Base-by-base conservation (phyloP, 2,329 filamentous ascomycete species). In the Ascocoryne sarcoides region DNA sequence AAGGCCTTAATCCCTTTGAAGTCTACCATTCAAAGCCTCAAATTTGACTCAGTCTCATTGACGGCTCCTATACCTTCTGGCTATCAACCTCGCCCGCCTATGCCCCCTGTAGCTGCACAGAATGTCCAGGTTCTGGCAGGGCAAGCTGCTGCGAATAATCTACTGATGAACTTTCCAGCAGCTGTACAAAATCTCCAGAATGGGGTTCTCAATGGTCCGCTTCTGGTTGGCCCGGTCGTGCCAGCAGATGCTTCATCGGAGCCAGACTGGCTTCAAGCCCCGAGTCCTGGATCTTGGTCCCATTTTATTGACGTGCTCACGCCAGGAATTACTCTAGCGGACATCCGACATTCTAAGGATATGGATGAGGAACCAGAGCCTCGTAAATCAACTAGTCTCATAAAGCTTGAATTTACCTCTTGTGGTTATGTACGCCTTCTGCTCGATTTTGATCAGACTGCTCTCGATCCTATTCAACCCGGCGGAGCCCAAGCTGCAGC, bases 21-120 rank as follows among this genome's bases (percentile, higher is more conserved):
- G 4, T 55, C 60, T 5, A 64, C 58, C 2, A 58, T 84, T 10
- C 64, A 71, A 45, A 69, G 66, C 15, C 56, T 85, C 12, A 68
- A 69, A 7, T 61, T 85, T 2, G 70, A 82, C 49, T 79, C 77
- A 0, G 75, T 84, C 1, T 85, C 81, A 5, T 60, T 84, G 29
- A 76, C 72, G 10, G 71, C 71, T 0, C 62, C 65, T 23, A 59
- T 65, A 2, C 58, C 58, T 8, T 36, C 37, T 10, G 44, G 38
- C 26, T 42, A 37, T 17, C 44, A 40, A 18, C 56, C 52, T 14
- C 39, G 31, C 18, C 49, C 46, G 10, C 17, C 41, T 23, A 37
- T 40, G 9, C 41, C 35, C n/a, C 21, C 12, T 29, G 43, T 23
- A 15, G 37, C 43, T 37, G 29, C 34, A 36, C 39, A 38, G 9